Conservation (phyloP, 805 yeast species). For the Candida nemodendra region DNA sequence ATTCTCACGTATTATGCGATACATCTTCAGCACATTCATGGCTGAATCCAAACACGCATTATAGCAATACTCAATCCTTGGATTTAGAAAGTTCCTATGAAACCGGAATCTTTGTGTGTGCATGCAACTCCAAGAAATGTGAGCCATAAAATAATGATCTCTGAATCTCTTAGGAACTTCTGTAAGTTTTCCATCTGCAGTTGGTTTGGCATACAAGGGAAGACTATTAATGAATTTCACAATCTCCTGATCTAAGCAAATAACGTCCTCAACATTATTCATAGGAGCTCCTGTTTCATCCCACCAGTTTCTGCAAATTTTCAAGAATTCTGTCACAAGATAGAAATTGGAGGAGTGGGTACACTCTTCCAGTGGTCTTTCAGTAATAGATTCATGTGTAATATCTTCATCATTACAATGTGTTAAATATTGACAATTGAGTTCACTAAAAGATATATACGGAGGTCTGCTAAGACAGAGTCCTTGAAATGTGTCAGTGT, state of each 20-base stretch:
- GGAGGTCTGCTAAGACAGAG: constrained; percentile 3
- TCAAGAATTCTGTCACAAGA: constrained; percentile 1
- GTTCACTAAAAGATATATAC: not conserved
- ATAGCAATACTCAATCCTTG: constrained; percentile 3
- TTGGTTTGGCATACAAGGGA: constrained; percentile 1
- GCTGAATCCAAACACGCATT: constrained; percentile 3
- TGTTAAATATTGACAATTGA: constrained; percentile 1
- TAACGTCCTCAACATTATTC: constrained; percentile 3
- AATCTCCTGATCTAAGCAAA: constrained; percentile 1
- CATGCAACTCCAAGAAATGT: constrained; percentile 5
- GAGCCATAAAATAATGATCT: constrained; percentile 3
- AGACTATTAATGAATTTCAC: constrained; percentile 1
- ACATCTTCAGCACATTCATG: constrained; percentile 2
- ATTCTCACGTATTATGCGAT: constrained; percentile 1
- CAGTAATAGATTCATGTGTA: constrained; percentile 1
- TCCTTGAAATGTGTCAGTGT: constrained; percentile 4
- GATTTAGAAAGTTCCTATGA: constrained; percentile 2
- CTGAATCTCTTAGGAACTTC: constrained; percentile 3
- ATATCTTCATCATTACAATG: constrained; percentile 5
- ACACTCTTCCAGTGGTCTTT: constrained; percentile 3
- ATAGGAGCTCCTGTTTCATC: constrained; percentile 4
- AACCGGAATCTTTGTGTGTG: constrained; percentile 5
- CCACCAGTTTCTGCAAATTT: constrained; percentile 5
- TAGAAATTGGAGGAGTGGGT: constrained; percentile 3
- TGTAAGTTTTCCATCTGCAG: constrained; percentile 2